These are phyloP conservation scores for Saksenaea vasiformis DNA, from an alignment of 371 early-diverging fungal genomes.

Conservation along the genomic window DNA sequence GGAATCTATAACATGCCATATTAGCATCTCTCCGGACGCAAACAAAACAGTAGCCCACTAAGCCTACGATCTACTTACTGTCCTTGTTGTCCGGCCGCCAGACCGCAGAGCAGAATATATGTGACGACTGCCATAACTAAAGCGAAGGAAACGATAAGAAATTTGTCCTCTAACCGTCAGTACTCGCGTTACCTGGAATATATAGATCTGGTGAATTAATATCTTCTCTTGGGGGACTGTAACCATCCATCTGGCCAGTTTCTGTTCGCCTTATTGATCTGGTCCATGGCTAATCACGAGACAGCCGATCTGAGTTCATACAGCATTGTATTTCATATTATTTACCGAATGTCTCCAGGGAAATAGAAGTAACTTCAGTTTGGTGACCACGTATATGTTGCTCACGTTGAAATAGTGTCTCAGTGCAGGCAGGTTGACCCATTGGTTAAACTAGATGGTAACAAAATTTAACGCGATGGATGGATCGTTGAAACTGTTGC, in stretches of 20 bases:
- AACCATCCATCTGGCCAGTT: constrained; percentile 86
- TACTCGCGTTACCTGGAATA: constrained; percentile 73
- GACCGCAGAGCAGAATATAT: constrained; percentile 88
- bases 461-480: neutral
- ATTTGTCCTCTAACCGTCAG: neutral
- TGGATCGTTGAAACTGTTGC: neutral
- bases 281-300: constrained; percentile 70
- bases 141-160: neutral
- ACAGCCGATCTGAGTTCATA: constrained; percentile 19
- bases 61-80: constrained; percentile 41
- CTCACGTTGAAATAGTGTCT: constrained; percentile 97
- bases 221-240: constrained; percentile 86
- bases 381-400: constrained; percentile 91
- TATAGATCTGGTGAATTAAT: constrained; percentile 97
- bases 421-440: constrained; percentile 82
- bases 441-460: constrained; percentile 71
- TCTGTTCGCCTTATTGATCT: constrained; percentile 78
- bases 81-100: constrained; percentile 67
- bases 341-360: constrained; percentile 90
- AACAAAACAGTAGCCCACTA: neutral
- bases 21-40: neutral
- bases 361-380: constrained; percentile 87
- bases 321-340: constrained; percentile 78
- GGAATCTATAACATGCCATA: constrained; percentile 64
- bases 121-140: constrained; percentile 92